These are phyloP conservation scores for Alternaria sp. DNA, from an alignment of 2,329 filamentous ascomycete species.

Conservation along the genomic window DNA sequence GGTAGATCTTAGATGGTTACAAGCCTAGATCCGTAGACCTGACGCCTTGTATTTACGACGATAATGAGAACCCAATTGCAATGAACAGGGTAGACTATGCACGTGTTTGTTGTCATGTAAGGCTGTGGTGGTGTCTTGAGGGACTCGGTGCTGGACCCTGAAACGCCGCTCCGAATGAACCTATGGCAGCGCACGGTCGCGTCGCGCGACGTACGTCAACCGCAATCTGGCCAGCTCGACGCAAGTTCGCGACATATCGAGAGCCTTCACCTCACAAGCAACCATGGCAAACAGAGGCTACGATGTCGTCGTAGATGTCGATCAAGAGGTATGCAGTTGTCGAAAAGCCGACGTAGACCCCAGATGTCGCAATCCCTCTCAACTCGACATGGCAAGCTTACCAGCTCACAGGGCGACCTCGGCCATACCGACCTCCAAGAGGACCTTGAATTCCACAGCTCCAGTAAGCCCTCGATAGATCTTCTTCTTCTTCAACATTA, in stretches of 20 bases:
- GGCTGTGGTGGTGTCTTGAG: not conserved
- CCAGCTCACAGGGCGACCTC: constrained; percentile 78
- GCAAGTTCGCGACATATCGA: constrained; percentile 27
- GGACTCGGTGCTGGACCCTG: constrained; percentile 13
- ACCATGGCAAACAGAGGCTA: constrained; percentile 85
- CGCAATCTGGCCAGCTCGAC: constrained; percentile 46
- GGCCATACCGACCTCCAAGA: constrained; percentile 98
- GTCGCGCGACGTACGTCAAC: constrained; percentile 37
- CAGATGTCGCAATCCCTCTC: not conserved
- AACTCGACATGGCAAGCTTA: constrained; percentile 20
- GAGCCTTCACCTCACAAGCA: constrained; percentile 12
- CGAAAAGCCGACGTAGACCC: not conserved
- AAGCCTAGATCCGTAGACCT: constrained; percentile 9
- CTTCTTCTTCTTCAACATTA: not conserved
- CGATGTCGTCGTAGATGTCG: constrained; percentile 96
- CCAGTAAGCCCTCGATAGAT: constrained; percentile 60
- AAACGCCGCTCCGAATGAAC: constrained; percentile 30
- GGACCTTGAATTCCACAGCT: constrained; percentile 98
- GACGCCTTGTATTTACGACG: not conserved
- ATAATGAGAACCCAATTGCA: not conserved
- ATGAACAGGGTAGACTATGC: not conserved
- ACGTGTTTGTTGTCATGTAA: not conserved
- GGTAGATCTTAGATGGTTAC: constrained; percentile 7
- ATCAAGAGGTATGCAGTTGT: constrained; percentile 77
- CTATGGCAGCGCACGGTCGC: constrained; percentile 25